Conservation (phyloP, 352 stramenopile species). For the Phytophthora colocasiae region DNA sequence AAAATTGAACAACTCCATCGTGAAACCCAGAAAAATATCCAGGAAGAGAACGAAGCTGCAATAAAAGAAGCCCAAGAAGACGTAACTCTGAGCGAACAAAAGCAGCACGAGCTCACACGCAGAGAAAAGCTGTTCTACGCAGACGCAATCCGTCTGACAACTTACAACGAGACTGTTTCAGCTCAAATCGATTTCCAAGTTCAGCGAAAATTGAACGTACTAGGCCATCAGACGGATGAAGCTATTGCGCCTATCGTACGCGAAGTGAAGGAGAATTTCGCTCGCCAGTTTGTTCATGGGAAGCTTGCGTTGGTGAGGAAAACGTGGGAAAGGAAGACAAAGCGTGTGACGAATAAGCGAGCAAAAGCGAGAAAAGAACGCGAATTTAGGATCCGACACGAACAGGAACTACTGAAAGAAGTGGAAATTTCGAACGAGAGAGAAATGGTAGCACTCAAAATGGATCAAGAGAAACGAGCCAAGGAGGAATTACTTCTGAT, state of each 20-base stretch:
- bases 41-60: constrained; percentile 40
- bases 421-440: constrained; percentile 44
- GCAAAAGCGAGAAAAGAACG: constrained; percentile 55
- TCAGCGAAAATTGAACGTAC: constrained; percentile 47
- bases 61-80: constrained; percentile 50
- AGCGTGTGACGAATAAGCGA: constrained; percentile 52
- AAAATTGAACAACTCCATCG: constrained; percentile 52
- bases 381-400: constrained; percentile 58
- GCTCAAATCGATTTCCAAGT: constrained; percentile 77
- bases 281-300: constrained; percentile 58
- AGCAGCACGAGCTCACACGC: constrained; percentile 43
- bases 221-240: constrained; percentile 24
- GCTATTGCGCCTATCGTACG: constrained; percentile 27
- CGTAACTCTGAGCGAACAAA: constrained; percentile 37
- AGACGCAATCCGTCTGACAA: constrained; percentile 64
- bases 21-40: constrained; percentile 50
- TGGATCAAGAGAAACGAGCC: constrained; percentile 29
- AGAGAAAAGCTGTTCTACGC: constrained; percentile 54
- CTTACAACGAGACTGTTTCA: constrained; percentile 73
- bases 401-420: constrained; percentile 49
- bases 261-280: constrained; percentile 66
- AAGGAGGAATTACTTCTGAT: constrained; percentile 63
- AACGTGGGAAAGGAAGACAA: constrained; percentile 75
- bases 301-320: constrained; percentile 69
- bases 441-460: constrained; percentile 41